Percentiles rank a stretch among this genome's conserved stretches.
These are phyloP conservation scores for Stentor coeruleus DNA, from an alignment of 73 alveolate genomes.

Conservation along the genomic window DNA sequence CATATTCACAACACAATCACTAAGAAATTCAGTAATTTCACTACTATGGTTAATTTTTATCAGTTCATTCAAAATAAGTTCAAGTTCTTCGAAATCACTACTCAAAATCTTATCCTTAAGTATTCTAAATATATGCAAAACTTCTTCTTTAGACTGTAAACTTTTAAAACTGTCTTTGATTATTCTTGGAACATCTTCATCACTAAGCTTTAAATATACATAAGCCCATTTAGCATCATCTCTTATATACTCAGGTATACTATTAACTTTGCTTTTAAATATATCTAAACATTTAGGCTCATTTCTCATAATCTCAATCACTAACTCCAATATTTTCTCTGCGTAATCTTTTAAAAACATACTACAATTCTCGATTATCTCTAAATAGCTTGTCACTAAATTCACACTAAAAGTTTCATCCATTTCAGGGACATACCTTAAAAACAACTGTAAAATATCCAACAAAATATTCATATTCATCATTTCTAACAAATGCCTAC, in stretches of 20 bases:
- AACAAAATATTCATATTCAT: background rate
- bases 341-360: background rate
- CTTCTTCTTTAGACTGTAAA: background rate
- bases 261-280: too few species aligned
- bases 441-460: background rate
- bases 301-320: background rate
- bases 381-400: background rate
- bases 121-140: background rate
- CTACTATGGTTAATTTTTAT: background rate
- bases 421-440: background rate
- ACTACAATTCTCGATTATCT: background rate
- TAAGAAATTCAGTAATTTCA: background rate
- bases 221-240: constrained; percentile 7
- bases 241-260: background rate
- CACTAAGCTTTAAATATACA: background rate
- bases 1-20: background rate
- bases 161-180: background rate
- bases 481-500: background rate
- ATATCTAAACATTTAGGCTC: background rate
- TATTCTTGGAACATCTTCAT: background rate
- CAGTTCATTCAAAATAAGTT: background rate
- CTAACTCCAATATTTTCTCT: background rate
- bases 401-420: background rate
- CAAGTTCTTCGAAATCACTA: background rate
- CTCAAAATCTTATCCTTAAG: background rate